Evolutionary conservation across 2,329 filamentous ascomycete genomes (phyloP).

Genomic region (Magnaporthiopsis rhizophila): DNA sequence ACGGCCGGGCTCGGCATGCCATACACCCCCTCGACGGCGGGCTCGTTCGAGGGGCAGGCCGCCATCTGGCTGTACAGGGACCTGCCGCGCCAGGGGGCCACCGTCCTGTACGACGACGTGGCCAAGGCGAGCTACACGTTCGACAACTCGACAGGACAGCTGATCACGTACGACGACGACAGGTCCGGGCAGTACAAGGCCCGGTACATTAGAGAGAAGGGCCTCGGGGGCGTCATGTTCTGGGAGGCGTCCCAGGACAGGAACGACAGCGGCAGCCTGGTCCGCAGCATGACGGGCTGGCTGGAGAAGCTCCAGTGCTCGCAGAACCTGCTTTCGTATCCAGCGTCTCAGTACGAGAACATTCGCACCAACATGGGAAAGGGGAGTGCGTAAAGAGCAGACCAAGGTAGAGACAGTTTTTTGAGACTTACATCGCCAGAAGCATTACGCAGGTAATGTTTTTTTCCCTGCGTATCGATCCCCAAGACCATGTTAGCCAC

Average conservation of each 20-base stretch:
- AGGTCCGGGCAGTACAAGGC: slow-evolving; percentile 54
- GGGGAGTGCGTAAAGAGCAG: not conserved
- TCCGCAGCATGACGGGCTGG: slow-evolving; percentile 34
- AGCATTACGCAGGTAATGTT: too few relatives aligned
- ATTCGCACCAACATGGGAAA: slow-evolving; percentile 20
- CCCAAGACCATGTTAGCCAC: too few relatives aligned
- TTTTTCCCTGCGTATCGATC: too few relatives aligned
- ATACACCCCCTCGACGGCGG: slow-evolving; percentile 58
- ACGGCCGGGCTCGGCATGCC: slow-evolving; percentile 56
- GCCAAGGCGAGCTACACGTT: slow-evolving; percentile 64
- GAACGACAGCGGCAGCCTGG: slow-evolving; percentile 51
- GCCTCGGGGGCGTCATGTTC: slow-evolving; percentile 74
- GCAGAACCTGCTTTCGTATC: slow-evolving; percentile 44
- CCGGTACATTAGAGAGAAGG: slow-evolving; percentile 51
- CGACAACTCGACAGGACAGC: slow-evolving; percentile 46
- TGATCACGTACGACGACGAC: slow-evolving; percentile 67
- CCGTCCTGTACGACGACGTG: slow-evolving; percentile 47
- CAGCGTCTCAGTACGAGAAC: slow-evolving; percentile 47
- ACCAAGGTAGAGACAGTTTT: not conserved
- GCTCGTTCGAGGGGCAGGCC: slow-evolving; percentile 54
- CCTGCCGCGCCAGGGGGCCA: slow-evolving; percentile 54
- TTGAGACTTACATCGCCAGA: too few relatives aligned
- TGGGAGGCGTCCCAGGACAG: slow-evolving; percentile 73
- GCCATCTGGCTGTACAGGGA: slow-evolving; percentile 78
- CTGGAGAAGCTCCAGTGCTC: slow-evolving; percentile 37